Evolutionary conservation across 495 filamentous ascomycete genomes (phyloP).

Genomic region (Aspergillus indologenus): DNA sequence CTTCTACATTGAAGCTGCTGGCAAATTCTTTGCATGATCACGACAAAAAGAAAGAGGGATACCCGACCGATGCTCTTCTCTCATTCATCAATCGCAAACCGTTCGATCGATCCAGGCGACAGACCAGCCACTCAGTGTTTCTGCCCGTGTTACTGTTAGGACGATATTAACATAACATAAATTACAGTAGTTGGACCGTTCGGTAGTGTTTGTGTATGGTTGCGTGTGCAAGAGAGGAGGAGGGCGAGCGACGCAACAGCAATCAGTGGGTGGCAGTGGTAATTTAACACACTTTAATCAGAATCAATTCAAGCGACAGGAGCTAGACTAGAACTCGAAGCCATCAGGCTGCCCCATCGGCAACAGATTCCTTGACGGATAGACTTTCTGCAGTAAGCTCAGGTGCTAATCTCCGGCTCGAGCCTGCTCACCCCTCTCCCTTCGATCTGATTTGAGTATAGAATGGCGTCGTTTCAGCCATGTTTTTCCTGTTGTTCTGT

Average conservation of each 20-base stretch:
- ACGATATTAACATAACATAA: not conserved
- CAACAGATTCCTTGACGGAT: constrained; percentile 37
- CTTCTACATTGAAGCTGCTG: too few species aligned
- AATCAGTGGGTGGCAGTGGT: too few species aligned
- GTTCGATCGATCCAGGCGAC: not conserved
- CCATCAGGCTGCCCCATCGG: constrained; percentile 24
- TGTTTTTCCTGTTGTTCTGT: constrained; percentile 14
- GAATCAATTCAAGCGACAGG: not conserved
- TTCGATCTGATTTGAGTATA: constrained; percentile 29
- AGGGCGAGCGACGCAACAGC: too few species aligned
- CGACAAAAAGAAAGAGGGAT: not conserved
- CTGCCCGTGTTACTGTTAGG: not conserved
- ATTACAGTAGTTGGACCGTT: not conserved
- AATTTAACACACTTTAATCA: not conserved
- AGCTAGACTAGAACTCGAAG: not conserved
- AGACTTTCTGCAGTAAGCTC: constrained; percentile 20
- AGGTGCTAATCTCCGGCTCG: constrained; percentile 13
- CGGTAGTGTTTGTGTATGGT: not conserved
- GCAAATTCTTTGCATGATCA: not conserved
- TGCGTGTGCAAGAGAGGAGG: too few species aligned
- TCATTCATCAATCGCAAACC: not conserved
- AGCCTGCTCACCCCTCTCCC: constrained; percentile 10
- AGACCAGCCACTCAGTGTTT: too few species aligned
- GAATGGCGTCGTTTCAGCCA: constrained; percentile 24
- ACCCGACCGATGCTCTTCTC: not conserved